Conservation (phyloP, 192 early-diverging fungal species). For the Coemansia sp. region DNA sequence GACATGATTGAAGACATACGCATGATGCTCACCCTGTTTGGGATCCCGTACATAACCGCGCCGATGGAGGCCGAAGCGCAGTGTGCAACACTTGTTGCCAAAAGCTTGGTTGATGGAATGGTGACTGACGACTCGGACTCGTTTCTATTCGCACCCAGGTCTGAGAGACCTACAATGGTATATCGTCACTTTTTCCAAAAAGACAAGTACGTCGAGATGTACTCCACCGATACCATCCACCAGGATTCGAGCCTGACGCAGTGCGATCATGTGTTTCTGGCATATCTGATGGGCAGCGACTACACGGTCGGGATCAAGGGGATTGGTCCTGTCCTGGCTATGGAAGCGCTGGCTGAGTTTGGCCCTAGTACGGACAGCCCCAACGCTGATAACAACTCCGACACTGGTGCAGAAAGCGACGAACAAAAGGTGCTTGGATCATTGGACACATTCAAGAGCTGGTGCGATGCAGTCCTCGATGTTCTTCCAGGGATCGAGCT, state of each 20-base stretch:
- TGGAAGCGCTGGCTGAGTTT: slow-evolving; percentile 87
- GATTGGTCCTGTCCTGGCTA: slow-evolving; percentile 81
- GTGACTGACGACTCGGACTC: slow-evolving; percentile 97
- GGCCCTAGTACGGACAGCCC: slow-evolving; percentile 27
- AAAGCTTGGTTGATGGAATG: slow-evolving; percentile 84
- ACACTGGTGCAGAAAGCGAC: slow-evolving; percentile 8
- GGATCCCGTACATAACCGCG: slow-evolving; percentile 87
- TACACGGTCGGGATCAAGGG: slow-evolving; percentile 90
- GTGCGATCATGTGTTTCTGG: slow-evolving; percentile 76
- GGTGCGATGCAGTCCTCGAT: slow-evolving; percentile 46
- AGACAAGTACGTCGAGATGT: slow-evolving; percentile 86
- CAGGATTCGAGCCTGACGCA: slow-evolving; percentile 67
- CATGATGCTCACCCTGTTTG: slow-evolving; percentile 84
- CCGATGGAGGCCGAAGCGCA: slow-evolving; percentile 99
- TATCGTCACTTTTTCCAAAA: slow-evolving; percentile 95
- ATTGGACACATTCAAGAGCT: slow-evolving; percentile 29
- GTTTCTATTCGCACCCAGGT: slow-evolving; percentile 83
- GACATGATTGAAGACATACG: slow-evolving; percentile 59
- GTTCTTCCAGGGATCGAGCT: slow-evolving; percentile 47
- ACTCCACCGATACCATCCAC: slow-evolving; percentile 63
- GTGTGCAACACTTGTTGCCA: slow-evolving; percentile 71
- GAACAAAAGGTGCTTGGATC: slow-evolving; percentile 24
- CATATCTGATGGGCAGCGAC: slow-evolving; percentile 94
- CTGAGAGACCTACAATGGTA: slow-evolving; percentile 52
- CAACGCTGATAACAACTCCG: not conserved